Base-by-base conservation (phyloP, 495 filamentous ascomycete genomes). In the Penicillium desertorum region DNA sequence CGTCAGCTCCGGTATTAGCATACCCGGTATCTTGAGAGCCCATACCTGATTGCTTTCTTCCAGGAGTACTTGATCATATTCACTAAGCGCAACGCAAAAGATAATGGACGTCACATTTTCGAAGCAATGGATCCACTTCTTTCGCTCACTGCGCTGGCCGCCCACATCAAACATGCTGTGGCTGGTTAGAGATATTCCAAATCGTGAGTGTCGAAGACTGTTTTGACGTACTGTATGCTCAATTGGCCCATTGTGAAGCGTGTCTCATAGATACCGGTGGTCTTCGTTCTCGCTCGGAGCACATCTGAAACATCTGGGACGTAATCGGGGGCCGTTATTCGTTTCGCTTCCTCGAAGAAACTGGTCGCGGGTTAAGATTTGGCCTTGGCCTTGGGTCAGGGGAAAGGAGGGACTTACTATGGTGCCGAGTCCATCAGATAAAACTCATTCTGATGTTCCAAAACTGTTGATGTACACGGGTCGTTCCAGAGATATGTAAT, bases 51-150 rank as follows among this genome's bases (percentile, higher is more conserved):
- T 96, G 72, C 88, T 95, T 73, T 98, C 92, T 76, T 98, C 95
- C 37, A 97, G 80, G 47, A 98, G 79, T 9, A 96, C 92, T 73
- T 98, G 94, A 67, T 98, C 94, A 71, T 98, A 98, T 72, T 98
- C 94, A 79, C 95, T 98, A 62, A 98, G 77, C 19, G 94, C 95
- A 44, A 98, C 94, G 64, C 94, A 98, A 77, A 98, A 98, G 64
- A 98, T 98, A 72, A 98, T 98, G n/a, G 94, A 98, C 10, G 94
- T 98, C 61, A 98, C 94, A 62, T 97, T 96, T 71, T 98, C 94
- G 70, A 98, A 98, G 78, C 94, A 98, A 76, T 98, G 94, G 65
- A 98, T 98, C 94, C 94, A 98, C 75, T 98, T 98, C 76, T 98
- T 98, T 52, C 94, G 85, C 71, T 98, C 94, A 71, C 92, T 96